Conservation (phyloP, 2,329 filamentous ascomycete genomes). For the Chaetomium globosum region DNA sequence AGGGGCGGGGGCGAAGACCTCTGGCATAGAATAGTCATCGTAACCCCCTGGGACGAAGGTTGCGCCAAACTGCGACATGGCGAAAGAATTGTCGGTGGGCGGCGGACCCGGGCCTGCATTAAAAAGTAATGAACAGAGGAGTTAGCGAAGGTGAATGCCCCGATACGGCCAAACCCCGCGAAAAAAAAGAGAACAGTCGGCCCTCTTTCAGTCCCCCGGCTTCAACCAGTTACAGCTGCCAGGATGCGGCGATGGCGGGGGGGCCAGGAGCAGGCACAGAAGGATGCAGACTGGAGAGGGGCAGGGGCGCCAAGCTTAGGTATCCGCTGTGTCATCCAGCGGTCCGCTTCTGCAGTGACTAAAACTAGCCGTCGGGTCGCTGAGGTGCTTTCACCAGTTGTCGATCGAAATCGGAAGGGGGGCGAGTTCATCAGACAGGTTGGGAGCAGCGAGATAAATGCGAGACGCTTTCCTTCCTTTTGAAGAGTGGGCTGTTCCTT, state of each 20-base stretch:
- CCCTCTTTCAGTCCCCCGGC: slow-evolving; percentile 20
- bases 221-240: slow-evolving; percentile 21
- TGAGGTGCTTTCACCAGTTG: slow-evolving; percentile 2
- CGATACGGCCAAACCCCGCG: slow-evolving; percentile 28
- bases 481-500: background rate
- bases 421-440: background rate
- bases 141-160: slow-evolving; percentile 34
- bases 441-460: slow-evolving; percentile 11
- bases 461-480: slow-evolving; percentile 16
- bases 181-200: slow-evolving; percentile 6
- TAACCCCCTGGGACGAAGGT: slow-evolving; percentile 62
- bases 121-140: slow-evolving; percentile 37
- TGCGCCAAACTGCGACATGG: slow-evolving; percentile 55
- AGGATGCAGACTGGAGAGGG: background rate
- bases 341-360: background rate
- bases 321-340: slow-evolving; percentile 15
- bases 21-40: slow-evolving; percentile 64
- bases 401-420: slow-evolving; percentile 15
- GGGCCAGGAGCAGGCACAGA: background rate
- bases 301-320: slow-evolving; percentile 27
- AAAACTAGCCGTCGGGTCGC: background rate
- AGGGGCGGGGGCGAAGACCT: slow-evolving; percentile 60
- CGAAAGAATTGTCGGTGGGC: slow-evolving; percentile 40
- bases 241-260: slow-evolving; percentile 24
- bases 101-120: slow-evolving; percentile 38